These are phyloP conservation scores for Cladophialophora chaetospira DNA, from an alignment of 2,329 filamentous ascomycete species.

Conservation along the genomic window DNA sequence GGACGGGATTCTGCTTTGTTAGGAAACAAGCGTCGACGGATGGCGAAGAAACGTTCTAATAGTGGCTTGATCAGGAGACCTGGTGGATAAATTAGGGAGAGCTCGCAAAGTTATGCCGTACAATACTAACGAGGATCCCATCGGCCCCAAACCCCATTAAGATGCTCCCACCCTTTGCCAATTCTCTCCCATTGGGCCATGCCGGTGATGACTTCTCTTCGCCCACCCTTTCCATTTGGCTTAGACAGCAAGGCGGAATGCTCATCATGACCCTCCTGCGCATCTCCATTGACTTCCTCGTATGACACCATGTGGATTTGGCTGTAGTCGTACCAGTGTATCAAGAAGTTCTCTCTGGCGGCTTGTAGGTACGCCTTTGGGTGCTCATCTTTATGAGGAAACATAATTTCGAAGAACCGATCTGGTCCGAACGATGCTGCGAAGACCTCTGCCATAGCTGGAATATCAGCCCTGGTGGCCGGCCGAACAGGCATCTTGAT, in stretches of 20 bases:
- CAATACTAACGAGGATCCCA: constrained; percentile 25
- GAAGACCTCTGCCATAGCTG: constrained; percentile 18
- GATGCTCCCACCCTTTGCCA: constrained; percentile 19
- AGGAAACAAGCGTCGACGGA: constrained; percentile 2
- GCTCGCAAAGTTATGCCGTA: background rate
- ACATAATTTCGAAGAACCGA: constrained; percentile 11
- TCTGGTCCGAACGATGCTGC: constrained; percentile 19
- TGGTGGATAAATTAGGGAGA: constrained; percentile 4
- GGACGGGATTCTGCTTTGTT: constrained; percentile 27
- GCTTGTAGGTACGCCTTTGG: constrained; percentile 14
- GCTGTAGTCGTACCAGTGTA: constrained; percentile 19
- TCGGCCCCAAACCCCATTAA: constrained; percentile 16
- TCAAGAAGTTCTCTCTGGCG: constrained; percentile 6
- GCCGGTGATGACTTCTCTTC: constrained; percentile 17
- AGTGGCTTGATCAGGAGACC: constrained; percentile 16
- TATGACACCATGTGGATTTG: constrained; percentile 18
- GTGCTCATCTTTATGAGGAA: constrained; percentile 15
- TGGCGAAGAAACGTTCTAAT: background rate
- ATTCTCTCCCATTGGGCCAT: constrained; percentile 18
- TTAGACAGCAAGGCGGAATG: background rate
- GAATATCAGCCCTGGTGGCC: constrained; percentile 19
- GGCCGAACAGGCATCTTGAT: constrained; percentile 22
- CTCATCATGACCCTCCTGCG: background rate
- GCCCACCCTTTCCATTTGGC: background rate
- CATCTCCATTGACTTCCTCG: background rate